A percentile compares a stretch with the other conserved stretches of the same genome.
Conservation (phyloP, 2,329 filamentous ascomycete species). For the Aureobasidium musti region DNA sequence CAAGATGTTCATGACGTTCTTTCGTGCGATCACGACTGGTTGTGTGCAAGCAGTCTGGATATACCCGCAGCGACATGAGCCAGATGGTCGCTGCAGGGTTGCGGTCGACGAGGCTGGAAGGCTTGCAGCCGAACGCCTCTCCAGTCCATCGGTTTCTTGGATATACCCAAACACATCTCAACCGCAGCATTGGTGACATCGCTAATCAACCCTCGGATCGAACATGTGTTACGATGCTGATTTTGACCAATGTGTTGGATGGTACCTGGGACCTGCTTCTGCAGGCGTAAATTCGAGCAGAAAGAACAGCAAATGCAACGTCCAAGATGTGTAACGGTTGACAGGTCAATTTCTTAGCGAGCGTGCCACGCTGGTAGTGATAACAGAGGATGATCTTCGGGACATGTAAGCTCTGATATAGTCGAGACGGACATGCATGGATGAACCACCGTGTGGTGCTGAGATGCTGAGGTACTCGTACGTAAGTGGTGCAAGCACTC, state of each 20-base stretch:
- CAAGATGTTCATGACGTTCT: not conserved
- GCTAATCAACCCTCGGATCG: not conserved
- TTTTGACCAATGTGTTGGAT: not conserved
- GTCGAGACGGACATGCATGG: not conserved
- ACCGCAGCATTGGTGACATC: conserved; percentile 11
- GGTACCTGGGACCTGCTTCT: conserved; percentile 24
- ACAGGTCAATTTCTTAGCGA: conserved; percentile 14
- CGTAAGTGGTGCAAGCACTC: not conserved
- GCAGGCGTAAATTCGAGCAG: conserved; percentile 1
- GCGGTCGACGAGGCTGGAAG: not conserved
- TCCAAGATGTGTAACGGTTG: conserved; percentile 15
- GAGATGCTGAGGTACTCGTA: not conserved
- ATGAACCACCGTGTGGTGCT: not conserved
- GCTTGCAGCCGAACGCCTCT: conserved; percentile 9
- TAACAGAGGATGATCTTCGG: not conserved
- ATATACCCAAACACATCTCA: conserved; percentile 23
- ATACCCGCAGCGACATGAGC: not conserved
- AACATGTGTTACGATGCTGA: not conserved
- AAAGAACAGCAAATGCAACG: not conserved
- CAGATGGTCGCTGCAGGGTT: not conserved
- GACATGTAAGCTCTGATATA: not conserved
- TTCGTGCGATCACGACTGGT: not conserved
- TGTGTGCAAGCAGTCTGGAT: not conserved
- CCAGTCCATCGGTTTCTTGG: not conserved
- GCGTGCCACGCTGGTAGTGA: not conserved